phyloP scores from a whole-genome alignment of 2,329 filamentous ascomycete genomes.

The Pseudopyricularia cyperi region DNA sequence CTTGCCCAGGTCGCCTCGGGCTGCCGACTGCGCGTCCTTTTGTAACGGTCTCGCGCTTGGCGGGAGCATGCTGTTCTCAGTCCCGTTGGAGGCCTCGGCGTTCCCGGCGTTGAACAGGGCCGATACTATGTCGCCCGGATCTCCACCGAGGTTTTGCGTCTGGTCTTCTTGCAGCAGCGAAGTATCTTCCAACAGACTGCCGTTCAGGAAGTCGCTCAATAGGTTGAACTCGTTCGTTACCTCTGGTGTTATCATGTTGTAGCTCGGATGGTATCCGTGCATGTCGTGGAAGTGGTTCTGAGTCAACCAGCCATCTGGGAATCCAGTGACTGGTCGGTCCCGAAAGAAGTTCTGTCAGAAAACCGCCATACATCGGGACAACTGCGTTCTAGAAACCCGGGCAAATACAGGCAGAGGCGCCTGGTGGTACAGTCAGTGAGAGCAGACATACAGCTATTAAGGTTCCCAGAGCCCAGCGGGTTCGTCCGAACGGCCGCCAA shows the following conservation, averaged over 20 bases:
- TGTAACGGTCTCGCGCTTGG: constrained; percentile 11
- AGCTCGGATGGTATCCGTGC: constrained; percentile 85
- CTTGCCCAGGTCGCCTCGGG: constrained; percentile 35
- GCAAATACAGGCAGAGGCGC: not conserved
- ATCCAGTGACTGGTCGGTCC: constrained; percentile 52
- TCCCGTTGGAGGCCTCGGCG: constrained; percentile 15
- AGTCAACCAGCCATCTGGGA: constrained; percentile 69
- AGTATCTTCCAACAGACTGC: constrained; percentile 75
- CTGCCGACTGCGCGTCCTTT: constrained; percentile 18
- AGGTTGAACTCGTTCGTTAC: constrained; percentile 95
- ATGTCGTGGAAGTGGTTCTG: constrained; percentile 87
- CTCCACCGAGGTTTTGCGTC: constrained; percentile 26
- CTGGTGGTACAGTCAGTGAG: too few species aligned
- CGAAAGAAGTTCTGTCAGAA: not conserved
- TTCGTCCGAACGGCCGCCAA: constrained; percentile 49
- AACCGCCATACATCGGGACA: not conserved
- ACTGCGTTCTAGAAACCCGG: not conserved
- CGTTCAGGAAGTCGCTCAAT: constrained; percentile 91
- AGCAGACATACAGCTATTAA: constrained; percentile 56
- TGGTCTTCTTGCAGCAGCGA: constrained; percentile 58
- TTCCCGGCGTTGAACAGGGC: constrained; percentile 26
- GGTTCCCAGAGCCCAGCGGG: constrained; percentile 44
- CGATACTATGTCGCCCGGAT: constrained; percentile 33
- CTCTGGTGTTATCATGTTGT: constrained; percentile 75
- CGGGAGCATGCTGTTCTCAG: constrained; percentile 19